Conservation (phyloP, 768 basidiomycete genomes). For the Kwoniella pini region DNA sequence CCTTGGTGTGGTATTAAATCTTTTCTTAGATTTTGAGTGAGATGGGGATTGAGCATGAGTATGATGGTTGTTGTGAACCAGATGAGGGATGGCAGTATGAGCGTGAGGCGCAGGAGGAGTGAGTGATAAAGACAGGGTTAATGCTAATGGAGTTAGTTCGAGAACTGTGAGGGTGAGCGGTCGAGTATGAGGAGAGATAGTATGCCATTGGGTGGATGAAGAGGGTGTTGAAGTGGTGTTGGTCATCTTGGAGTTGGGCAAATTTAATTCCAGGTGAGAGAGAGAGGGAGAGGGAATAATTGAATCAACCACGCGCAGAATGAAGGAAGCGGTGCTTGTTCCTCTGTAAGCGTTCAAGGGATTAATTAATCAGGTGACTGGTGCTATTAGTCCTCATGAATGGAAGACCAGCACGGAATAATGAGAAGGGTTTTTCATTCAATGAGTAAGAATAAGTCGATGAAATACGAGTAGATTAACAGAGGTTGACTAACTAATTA, state of each 20-base stretch:
- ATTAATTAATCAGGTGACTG: no score
- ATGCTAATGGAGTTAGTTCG: conserved; percentile 51
- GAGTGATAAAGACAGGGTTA: conserved; percentile 52
- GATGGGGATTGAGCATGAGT: conserved; percentile 17
- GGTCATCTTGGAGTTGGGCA: not conserved
- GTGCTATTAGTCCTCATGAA: no score
- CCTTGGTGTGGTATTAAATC: conserved; percentile 4
- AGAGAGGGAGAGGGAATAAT: no score
- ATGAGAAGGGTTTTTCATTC: no score
- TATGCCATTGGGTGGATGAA: conserved; percentile 45
- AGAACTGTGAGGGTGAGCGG: conserved; percentile 51
- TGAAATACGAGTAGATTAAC: no score
- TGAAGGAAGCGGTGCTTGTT: no score
- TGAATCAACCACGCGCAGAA: no score
- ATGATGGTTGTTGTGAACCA: conserved; percentile 20
- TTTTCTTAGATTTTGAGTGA: conserved; percentile 10
- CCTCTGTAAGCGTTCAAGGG: no score
- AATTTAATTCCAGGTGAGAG: not conserved
- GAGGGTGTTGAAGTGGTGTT: conserved; percentile 17
- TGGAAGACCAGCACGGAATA: no score
- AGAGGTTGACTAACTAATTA: no score
- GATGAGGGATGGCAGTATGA: conserved; percentile 16
- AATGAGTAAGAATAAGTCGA: no score
- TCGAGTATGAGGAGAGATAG: conserved; percentile 47
- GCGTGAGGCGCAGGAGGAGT: conserved; percentile 19